Percentiles rank a stretch among this genome's conserved stretches.
These are phyloP conservation scores for Jaapia argillacea DNA, from an alignment of 768 basidiomycete genomes.

Conservation along the genomic window DNA sequence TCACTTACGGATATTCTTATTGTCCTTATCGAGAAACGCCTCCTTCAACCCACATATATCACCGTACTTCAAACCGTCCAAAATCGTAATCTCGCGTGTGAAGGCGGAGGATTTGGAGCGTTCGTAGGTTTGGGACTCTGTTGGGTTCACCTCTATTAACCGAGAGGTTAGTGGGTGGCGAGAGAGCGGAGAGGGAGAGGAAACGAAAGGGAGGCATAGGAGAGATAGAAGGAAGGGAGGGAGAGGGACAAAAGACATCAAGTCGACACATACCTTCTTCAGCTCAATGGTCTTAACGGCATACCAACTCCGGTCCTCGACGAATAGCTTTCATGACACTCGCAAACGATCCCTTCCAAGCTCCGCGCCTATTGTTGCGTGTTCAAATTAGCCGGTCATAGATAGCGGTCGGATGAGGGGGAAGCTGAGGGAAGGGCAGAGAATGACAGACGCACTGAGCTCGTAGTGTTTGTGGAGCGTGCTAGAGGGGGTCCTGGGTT, in stretches of 20 bases:
- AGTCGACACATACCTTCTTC: slow-evolving; percentile 34
- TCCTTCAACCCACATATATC: slow-evolving; percentile 79
- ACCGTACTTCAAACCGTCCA: slow-evolving; percentile 65
- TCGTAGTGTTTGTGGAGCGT: slow-evolving; percentile 63
- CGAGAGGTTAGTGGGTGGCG: no score
- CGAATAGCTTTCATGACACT: slow-evolving; percentile 79
- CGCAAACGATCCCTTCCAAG: slow-evolving; percentile 91
- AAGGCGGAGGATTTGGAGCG: slow-evolving; percentile 27
- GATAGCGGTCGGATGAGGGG: no score
- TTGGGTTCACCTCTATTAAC: slow-evolving; percentile 18
- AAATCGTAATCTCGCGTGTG: slow-evolving; percentile 68
- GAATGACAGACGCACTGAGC: no score
- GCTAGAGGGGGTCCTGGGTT: slow-evolving; percentile 36
- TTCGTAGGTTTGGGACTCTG: slow-evolving; percentile 14
- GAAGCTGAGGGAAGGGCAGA: no score
- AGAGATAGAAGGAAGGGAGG: no score
- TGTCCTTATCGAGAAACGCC: slow-evolving; percentile 59
- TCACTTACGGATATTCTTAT: slow-evolving; percentile 48
- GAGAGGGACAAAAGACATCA: no score
- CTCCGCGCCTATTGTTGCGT: no score
- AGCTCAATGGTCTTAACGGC: slow-evolving; percentile 84
- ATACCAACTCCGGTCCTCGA: slow-evolving; percentile 56
- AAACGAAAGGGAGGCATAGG: no score
- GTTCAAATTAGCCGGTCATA: no score
- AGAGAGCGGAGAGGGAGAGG: no score